Conservation (phyloP, 1,284 basidiomycete genomes). For the Sanghuangporus weigelae region DNA sequence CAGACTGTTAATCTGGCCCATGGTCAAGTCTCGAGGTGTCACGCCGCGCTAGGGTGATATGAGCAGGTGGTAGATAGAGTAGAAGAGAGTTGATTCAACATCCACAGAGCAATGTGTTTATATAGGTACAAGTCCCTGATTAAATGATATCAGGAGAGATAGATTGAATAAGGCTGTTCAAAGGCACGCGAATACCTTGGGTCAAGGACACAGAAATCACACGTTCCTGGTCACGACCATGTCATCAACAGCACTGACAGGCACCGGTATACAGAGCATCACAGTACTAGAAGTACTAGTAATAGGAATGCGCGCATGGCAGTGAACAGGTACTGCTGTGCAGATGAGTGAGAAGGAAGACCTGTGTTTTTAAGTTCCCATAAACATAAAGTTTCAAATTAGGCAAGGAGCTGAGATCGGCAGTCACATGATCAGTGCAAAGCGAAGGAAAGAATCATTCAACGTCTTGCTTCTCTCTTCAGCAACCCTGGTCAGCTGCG, state of each 20-base stretch:
- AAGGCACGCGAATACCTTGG: not conserved
- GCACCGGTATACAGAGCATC: not conserved
- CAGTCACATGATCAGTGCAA: no score
- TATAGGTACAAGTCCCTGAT: not conserved
- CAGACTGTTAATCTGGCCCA: constrained; percentile 6
- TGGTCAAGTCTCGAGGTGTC: not conserved
- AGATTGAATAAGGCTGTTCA: not conserved
- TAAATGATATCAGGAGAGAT: not conserved
- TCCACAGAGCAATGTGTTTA: not conserved
- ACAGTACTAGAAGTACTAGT: constrained; percentile 12
- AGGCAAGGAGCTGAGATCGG: not conserved
- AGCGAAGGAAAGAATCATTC: no score
- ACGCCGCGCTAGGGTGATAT: no score
- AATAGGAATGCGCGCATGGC: not conserved
- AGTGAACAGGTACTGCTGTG: not conserved
- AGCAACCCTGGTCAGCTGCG: not conserved
- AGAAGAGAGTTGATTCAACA: not conserved
- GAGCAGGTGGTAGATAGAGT: not conserved
- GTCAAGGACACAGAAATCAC: not conserved
- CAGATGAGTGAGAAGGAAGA: not conserved
- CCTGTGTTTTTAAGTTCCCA: not conserved
- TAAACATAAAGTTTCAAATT: no score
- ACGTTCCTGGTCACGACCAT: not conserved
- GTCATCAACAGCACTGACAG: no score
- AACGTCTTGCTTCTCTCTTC: not conserved